Evolutionary conservation across 495 filamentous ascomycete species (phyloP).

Genomic region (Articulospora tetracladia): DNA sequence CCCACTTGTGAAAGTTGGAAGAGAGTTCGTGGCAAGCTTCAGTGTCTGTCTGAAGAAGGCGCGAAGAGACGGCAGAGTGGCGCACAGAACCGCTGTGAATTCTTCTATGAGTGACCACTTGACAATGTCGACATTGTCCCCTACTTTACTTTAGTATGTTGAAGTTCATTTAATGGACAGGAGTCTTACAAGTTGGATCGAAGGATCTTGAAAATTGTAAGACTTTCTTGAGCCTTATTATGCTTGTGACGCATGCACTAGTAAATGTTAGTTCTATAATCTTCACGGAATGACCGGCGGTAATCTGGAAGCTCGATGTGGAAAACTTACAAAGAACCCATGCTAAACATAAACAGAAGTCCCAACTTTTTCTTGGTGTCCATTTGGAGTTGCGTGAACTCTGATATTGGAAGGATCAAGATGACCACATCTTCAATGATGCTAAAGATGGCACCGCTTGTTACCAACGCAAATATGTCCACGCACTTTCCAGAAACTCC

Average conservation of each 20-base stretch:
- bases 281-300: too few relatives aligned
- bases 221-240: too few relatives aligned
- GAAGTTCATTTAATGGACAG: too few relatives aligned
- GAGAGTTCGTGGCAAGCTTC: background rate
- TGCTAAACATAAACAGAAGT: constrained; percentile 32
- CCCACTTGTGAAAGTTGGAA: too few relatives aligned
- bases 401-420: constrained; percentile 32
- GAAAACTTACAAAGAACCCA: constrained; percentile 33
- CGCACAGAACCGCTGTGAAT: background rate
- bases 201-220: too few relatives aligned
- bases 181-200: too few relatives aligned
- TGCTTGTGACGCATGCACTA: too few relatives aligned
- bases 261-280: too few relatives aligned
- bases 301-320: too few relatives aligned
- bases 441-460: constrained; percentile 29
- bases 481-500: constrained; percentile 26
- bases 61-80: background rate
- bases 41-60: too few relatives aligned
- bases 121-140: background rate
- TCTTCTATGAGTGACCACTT: background rate
- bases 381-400: constrained; percentile 31
- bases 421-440: constrained; percentile 36
- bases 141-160: too few relatives aligned
- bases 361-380: constrained; percentile 33
- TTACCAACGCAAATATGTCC: constrained; percentile 27